Evolutionary conservation across 2,329 filamentous ascomycete genomes (phyloP).

Genomic region (Pestalotiopsis sp.): DNA sequence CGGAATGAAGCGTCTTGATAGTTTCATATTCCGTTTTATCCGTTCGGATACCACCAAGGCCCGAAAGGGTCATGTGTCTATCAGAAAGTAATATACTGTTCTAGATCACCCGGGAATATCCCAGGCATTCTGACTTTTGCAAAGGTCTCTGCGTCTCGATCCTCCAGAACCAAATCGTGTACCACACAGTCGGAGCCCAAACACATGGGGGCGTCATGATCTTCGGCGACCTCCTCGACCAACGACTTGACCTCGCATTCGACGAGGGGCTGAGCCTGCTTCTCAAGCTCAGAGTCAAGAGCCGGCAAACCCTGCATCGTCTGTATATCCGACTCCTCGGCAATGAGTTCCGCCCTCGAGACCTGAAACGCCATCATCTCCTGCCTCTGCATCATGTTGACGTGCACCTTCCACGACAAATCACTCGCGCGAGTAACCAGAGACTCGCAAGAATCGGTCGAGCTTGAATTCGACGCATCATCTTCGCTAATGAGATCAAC

Average conservation of each 20-base stretch:
- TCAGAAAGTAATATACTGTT: not conserved
- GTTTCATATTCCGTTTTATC: not conserved
- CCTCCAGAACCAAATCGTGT: not conserved
- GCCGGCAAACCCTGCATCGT: not conserved
- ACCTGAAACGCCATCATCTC: not conserved
- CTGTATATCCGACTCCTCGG: not conserved
- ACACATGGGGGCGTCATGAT: not conserved
- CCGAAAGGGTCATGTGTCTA: not conserved
- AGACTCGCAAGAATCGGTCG: not conserved
- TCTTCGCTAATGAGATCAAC: too few relatives aligned
- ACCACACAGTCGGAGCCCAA: not conserved
- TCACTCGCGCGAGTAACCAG: not conserved
- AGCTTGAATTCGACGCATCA: too few relatives aligned
- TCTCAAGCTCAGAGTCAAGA: not conserved
- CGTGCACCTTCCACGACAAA: not conserved
- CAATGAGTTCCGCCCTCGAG: not conserved
- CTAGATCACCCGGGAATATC: not conserved
- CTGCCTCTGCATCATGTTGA: not conserved
- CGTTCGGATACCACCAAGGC: not conserved
- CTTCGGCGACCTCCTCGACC: not conserved
- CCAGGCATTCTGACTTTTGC: not conserved
- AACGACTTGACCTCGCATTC: not conserved
- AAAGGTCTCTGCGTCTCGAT: not conserved
- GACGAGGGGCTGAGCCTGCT: not conserved
- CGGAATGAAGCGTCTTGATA: not conserved